These are phyloP conservation scores for Diaporthe sp. DNA, from an alignment of 2,329 filamentous ascomycete species.

Conservation along the genomic window DNA sequence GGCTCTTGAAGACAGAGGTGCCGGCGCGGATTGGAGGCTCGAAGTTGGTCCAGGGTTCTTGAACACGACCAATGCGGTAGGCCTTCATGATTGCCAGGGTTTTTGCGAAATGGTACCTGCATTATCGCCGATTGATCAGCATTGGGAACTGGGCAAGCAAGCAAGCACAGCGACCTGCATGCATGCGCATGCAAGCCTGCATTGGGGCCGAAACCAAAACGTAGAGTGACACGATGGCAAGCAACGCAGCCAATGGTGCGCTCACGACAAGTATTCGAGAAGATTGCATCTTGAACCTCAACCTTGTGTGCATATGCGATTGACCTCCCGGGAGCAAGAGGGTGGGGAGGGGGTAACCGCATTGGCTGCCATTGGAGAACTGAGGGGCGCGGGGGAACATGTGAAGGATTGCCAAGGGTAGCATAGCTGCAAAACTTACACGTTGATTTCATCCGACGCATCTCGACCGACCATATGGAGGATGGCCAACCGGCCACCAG, in stretches of 20 bases:
- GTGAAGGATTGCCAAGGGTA: conserved; percentile 20
- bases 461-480: conserved; percentile 73
- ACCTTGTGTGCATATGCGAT: background rate
- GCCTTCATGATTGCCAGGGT: conserved; percentile 70
- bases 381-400: conserved; percentile 8
- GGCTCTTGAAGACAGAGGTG: conserved; percentile 15
- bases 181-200: conserved; percentile 7
- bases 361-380: background rate
- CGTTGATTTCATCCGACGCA: conserved; percentile 71
- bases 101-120: conserved; percentile 69
- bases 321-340: background rate
- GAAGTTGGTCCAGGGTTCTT: conserved; percentile 66
- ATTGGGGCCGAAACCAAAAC: background rate
- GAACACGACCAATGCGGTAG: conserved; percentile 68
- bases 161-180: conserved; percentile 3
- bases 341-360: background rate
- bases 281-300: background rate
- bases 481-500: conserved; percentile 71
- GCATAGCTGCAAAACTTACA: conserved; percentile 56
- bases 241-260: background rate
- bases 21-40: conserved; percentile 65
- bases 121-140: conserved; percentile 46
- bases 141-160: conserved; percentile 23
- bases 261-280: background rate
- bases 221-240: background rate